Evolutionary conservation across 225 moss, liverwort and hornwort species (phyloP).

Genomic region (Straminergon stramineum): DNA sequence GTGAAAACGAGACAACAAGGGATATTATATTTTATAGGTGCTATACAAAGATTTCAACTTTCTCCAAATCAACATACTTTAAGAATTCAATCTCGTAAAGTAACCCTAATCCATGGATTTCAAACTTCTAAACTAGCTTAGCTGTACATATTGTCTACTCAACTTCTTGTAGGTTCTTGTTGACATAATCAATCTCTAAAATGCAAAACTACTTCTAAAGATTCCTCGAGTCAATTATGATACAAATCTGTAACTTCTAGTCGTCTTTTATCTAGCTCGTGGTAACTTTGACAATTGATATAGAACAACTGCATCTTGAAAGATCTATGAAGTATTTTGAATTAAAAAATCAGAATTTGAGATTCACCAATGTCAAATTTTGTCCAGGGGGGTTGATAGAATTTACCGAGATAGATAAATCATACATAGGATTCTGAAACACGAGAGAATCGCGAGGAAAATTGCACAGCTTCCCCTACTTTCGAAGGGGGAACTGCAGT

Average conservation of each 20-base stretch:
- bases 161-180: background rate
- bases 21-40: background rate
- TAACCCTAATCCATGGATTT: background rate
- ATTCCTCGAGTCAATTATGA: background rate
- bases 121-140: too few species aligned
- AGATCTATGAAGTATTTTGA: background rate
- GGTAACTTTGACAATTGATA: background rate
- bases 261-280: background rate
- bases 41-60: background rate
- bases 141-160: background rate
- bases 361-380: background rate
- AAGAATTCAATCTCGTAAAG: background rate
- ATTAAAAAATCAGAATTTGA: too few species aligned
- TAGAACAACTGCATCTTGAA: background rate
- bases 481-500: background rate
- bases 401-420: background rate
- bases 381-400: background rate
- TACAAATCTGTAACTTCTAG: too few species aligned
- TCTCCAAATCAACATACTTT: background rate
- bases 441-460: background rate
- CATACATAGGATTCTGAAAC: background rate
- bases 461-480: background rate
- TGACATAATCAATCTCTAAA: background rate
- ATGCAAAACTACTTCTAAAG: background rate
- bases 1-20: background rate